Evolutionary conservation across 495 filamentous ascomycete species (phyloP).

Genomic region (Trichoderma asperelloides): DNA sequence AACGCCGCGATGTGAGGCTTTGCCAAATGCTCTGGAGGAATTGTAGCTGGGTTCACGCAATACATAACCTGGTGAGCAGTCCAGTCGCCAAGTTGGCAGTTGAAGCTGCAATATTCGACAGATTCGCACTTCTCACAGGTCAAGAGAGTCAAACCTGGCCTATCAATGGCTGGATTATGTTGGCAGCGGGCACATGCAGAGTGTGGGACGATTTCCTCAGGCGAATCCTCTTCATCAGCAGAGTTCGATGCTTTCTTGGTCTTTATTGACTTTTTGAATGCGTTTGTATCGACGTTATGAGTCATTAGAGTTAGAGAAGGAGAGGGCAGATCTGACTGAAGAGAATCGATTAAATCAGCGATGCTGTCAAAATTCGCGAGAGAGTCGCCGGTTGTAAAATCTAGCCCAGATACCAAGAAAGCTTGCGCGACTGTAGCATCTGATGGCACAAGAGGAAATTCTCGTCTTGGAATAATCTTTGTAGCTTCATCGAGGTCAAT

Average conservation of each 20-base stretch:
- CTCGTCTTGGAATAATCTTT: too few relatives aligned
- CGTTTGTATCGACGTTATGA: neutral
- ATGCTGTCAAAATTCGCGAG: too few relatives aligned
- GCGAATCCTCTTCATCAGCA: neutral
- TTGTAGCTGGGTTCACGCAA: neutral
- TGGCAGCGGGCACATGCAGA: neutral
- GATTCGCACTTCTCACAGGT: neutral
- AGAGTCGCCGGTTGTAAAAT: too few relatives aligned
- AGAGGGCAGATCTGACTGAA: neutral
- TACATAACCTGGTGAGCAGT: neutral
- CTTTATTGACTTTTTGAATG: neutral
- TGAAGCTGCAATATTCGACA: neutral
- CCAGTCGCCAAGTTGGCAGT: neutral
- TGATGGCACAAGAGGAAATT: too few relatives aligned
- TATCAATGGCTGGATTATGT: neutral
- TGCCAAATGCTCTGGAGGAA: neutral
- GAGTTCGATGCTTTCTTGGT: neutral
- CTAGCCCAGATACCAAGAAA: too few relatives aligned
- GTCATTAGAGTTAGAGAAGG: neutral
- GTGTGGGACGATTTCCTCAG: neutral
- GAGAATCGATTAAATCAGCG: too few relatives aligned
- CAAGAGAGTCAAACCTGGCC: neutral
- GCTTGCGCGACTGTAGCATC: too few relatives aligned
- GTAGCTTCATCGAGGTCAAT: too few relatives aligned
- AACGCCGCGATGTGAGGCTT: neutral